phyloP scores from a whole-genome alignment of 2,329 filamentous ascomycete genomes.

The Microcyclospora tardicrescens region DNA sequence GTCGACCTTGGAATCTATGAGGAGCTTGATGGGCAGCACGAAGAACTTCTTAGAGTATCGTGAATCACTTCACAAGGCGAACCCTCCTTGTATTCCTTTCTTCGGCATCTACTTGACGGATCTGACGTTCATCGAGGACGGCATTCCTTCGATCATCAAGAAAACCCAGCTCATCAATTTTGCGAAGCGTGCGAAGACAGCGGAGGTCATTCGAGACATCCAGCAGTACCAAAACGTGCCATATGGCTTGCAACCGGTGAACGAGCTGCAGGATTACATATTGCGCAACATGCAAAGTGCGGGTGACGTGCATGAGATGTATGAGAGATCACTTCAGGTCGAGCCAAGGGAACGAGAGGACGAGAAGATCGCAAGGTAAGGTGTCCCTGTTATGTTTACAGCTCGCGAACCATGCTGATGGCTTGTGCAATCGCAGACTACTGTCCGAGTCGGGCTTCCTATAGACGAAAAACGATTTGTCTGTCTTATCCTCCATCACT shows the following conservation, averaged over 20 bases:
- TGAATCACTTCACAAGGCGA: conserved; percentile 80
- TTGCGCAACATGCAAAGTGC: conserved; percentile 91
- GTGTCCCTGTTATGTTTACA: conserved; percentile 6
- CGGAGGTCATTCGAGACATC: conserved; percentile 95
- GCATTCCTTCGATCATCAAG: conserved; percentile 91
- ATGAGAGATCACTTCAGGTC: conserved; percentile 85
- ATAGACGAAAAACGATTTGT: conserved; percentile 18
- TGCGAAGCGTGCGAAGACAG: conserved; percentile 93
- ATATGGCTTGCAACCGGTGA: conserved; percentile 80
- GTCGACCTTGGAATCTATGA: conserved; percentile 74
- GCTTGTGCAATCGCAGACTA: conserved; percentile 25
- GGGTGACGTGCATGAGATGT: conserved; percentile 97
- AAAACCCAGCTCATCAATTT: conserved; percentile 97
- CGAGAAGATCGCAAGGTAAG: conserved; percentile 96
- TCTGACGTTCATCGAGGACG: conserved; percentile 95
- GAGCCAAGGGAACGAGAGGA: conserved; percentile 95
- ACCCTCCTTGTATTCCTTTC: conserved; percentile 95
- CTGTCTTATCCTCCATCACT: neutral
- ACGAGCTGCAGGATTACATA: conserved; percentile 92
- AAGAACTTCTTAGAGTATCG: conserved; percentile 98
- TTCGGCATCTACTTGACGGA: conserved; percentile 98
- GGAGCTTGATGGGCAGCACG: conserved; percentile 86
- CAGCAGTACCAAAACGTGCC: conserved; percentile 97
- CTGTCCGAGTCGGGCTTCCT: conserved; percentile 44
- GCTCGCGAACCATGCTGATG: conserved; percentile 1